Base-by-base conservation (phyloP, 139 green algal species). In the Chlorella sp. region DNA sequence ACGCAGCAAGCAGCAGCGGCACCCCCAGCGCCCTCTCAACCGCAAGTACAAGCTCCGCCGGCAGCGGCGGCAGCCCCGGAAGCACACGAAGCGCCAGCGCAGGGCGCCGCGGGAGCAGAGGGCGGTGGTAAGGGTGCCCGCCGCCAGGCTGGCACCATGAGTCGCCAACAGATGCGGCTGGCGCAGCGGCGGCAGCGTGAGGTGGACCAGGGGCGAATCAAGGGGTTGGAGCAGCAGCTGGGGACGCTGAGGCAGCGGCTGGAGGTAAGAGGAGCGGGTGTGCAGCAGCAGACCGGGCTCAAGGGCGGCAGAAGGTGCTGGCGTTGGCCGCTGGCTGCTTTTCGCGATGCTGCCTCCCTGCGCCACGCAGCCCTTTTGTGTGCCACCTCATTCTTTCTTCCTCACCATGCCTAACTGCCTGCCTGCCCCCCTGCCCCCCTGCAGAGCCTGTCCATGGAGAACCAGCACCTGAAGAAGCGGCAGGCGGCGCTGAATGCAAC, bases 381-480 rank as follows among this genome's bases (percentile, higher is more conserved):
- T 28, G 77, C 36, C 12, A 7, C 36, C 39, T 15, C 77, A 61
- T n/a, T 34, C 7, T n/a, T 12, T 21, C 22, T 28, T 28, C 71
- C 19, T 39, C 28, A 3, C 32, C 71, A 78, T 16, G 3, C 71
- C 71, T 34, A 7, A 16, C 68, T 78, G 28, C 71, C 14, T 24
- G 21, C 71, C 28, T 14, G 16, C 2, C 7, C 22, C 64, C 64
- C 64, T 71, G 21, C 71, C 2, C 71, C 26, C 15, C 4, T 32
- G 81, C 81, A 86, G 81, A 53, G 53, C 18, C 81, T 86, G 24
- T 73, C 81, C 0, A 53, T 86, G 0, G 42, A 86, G 60, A 86
- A 86, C 81, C 64, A 86, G n/a, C 53, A 75, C n/a, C 32, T 86
- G 53, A 86, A 86, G 81, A 57, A 86, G 81, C 81, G 81, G 57